These are phyloP conservation scores for Stentor coeruleus DNA, from an alignment of 73 alveolate species.

Conservation along the genomic window DNA sequence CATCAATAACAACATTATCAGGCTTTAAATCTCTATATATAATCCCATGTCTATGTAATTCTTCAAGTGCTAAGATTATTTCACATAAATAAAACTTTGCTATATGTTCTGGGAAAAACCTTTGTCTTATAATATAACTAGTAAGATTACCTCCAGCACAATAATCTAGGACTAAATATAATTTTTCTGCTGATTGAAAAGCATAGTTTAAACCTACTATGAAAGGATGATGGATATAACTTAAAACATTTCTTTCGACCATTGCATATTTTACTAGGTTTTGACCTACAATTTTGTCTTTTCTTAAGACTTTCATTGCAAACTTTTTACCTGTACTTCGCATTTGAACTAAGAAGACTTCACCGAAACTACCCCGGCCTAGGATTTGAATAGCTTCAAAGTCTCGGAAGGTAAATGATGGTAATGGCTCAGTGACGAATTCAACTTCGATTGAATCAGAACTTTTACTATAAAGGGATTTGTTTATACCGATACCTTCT, in stretches of 20 bases:
- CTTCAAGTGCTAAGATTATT: conserved; percentile 81
- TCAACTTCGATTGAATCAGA: too few relatives aligned
- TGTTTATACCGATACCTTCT: too few relatives aligned
- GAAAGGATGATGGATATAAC: conserved; percentile 85
- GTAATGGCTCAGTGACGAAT: too few relatives aligned
- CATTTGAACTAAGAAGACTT: conserved; percentile 70
- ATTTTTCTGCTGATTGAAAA: conserved; percentile 74
- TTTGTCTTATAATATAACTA: conserved; percentile 66
- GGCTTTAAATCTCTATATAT: conserved; percentile 94
- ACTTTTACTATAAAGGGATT: too few relatives aligned
- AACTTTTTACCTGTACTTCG: conserved; percentile 32
- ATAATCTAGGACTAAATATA: conserved; percentile 80
- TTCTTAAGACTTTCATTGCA: conserved; percentile 85
- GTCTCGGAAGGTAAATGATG: conserved; percentile 27
- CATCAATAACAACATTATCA: conserved; percentile 90
- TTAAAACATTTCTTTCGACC: conserved; percentile 89
- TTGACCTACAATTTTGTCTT: conserved; percentile 79
- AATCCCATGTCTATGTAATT: conserved; percentile 84
- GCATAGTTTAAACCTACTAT: conserved; percentile 91
- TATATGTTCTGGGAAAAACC: conserved; percentile 81
- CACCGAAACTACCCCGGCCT: conserved; percentile 84
- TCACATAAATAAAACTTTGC: conserved; percentile 84
- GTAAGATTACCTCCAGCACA: conserved; percentile 90
- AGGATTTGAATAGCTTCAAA: conserved; percentile 50
- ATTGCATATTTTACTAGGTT: conserved; percentile 83